Percentiles rank a stretch among this genome's conserved stretches.
These are phyloP conservation scores for Salpingoeca rosetta DNA, from an alignment of 78 protist genomes.

Conservation along the genomic window DNA sequence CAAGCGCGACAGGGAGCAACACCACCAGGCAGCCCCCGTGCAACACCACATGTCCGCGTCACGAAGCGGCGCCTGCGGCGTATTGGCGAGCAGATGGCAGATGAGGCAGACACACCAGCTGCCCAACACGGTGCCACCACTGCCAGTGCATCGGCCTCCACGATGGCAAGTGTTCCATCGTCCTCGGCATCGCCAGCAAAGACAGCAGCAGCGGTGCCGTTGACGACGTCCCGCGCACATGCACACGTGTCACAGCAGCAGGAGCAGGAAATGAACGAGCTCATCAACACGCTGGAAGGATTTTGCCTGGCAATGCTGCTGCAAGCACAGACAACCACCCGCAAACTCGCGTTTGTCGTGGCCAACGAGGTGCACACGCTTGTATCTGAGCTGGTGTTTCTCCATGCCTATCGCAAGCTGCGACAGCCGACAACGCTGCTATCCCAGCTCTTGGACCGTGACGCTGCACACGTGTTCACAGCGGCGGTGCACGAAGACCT, in stretches of 20 bases:
- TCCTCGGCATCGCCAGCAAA: neutral
- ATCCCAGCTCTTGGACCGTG: neutral
- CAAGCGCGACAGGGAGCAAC: too few relatives aligned
- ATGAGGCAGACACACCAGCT: too few relatives aligned
- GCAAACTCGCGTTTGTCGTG: neutral
- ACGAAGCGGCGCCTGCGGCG: too few relatives aligned
- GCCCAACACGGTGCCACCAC: too few relatives aligned
- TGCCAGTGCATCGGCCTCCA: too few relatives aligned
- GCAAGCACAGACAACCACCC: neutral
- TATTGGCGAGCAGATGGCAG: too few relatives aligned
- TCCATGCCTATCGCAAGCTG: neutral
- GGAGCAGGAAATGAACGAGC: neutral
- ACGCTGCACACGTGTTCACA: neutral
- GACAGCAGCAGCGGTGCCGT: neutral
- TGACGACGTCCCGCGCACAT: neutral
- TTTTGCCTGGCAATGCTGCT: neutral
- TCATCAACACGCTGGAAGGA: neutral
- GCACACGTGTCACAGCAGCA: neutral
- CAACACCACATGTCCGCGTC: too few relatives aligned
- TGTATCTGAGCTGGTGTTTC: neutral
- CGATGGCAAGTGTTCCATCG: too few relatives aligned
- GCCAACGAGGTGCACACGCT: neutral
- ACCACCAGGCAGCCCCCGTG: too few relatives aligned
- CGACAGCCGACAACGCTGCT: too few relatives aligned
- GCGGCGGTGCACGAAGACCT: neutral